Evolutionary conservation across 805 yeast species (phyloP), one percentile per base, ranked within the genome.

Genomic region (Wickerhamomyces silvicola): DNA sequence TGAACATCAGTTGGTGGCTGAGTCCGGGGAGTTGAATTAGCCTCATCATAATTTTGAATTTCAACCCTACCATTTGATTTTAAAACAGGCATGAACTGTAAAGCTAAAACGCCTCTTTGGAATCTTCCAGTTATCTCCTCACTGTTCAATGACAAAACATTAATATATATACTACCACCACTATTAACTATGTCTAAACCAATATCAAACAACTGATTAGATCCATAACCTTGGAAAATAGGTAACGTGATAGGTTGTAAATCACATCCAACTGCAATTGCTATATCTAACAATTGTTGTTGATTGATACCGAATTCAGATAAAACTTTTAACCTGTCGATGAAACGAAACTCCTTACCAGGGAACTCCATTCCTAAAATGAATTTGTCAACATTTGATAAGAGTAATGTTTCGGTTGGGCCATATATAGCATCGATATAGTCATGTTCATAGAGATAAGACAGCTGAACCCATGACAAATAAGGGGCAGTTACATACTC

Each of bases 401-500:
- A 55, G 52, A 90, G 61, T 27, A 88, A 60, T 23, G 78, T 67
- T 46, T 92, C 97, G 1, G 87, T 79, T 7, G 95, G 79, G 1
- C 95, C 95, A 56, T 77, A 83, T 22, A 88, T 75, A 5, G 81
- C 77, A 54, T 88, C 87, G 31, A 90, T 71, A 28, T 65, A 59
- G 0, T 63, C 66, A 30, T 63, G 64, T 27, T 70, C 70, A 39
- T 69, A 67, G 46, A 90, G 59, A 48, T 85, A 86, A 6, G 82
- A 74, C 46, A 92, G 64, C 57, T 90, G 96, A 24, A 78, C 71
- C 59, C 86, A 77, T 1, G 96, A 75, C 27, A 77, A 68, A 50
- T 77, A 87, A 5, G 97, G 97, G 22, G 95, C 81, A 10, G 87
- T 73, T 35, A 86, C 57, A 50, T 70, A 88, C 37, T 78, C 81